Evolutionary conservation across 2,329 filamentous ascomycete species (phyloP).

Genomic region (Blastomyces emzantsi): DNA sequence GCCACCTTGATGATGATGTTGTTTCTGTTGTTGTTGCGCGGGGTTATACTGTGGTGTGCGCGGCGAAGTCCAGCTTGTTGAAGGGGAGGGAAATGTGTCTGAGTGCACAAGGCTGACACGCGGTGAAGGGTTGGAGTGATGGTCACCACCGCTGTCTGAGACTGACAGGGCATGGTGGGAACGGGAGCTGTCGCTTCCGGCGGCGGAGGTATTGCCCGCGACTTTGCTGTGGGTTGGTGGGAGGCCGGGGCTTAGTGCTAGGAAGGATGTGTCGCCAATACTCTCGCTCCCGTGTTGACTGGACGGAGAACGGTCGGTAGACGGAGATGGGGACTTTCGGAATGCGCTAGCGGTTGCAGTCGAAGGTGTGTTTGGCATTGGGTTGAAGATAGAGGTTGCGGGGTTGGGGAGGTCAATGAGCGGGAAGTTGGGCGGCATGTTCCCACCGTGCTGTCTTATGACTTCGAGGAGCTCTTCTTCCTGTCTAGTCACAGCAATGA

Average conservation of each 20-base stretch:
- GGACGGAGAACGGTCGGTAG: background rate
- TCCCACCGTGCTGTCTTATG: slow-evolving; percentile 41
- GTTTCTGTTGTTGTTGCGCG: slow-evolving; percentile 28
- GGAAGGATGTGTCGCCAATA: slow-evolving; percentile 5
- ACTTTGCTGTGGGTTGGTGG: background rate
- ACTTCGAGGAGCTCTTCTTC: slow-evolving; percentile 45
- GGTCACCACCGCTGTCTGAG: slow-evolving; percentile 24
- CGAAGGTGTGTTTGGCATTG: background rate
- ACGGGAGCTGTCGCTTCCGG: background rate
- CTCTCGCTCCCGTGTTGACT: background rate
- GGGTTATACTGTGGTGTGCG: slow-evolving; percentile 27
- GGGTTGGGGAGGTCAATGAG: slow-evolving; percentile 12
- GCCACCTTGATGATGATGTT: slow-evolving; percentile 28
- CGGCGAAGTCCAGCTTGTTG: slow-evolving; percentile 24
- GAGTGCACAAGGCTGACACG: slow-evolving; percentile 30
- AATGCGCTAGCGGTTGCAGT: background rate
- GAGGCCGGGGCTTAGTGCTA: background rate
- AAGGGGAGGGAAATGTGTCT: slow-evolving; percentile 33
- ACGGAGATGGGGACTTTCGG: slow-evolving; percentile 4
- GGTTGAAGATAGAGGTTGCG: background rate
- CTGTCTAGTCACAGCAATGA: slow-evolving; percentile 47
- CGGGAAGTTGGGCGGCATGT: slow-evolving; percentile 37
- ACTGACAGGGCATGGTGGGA: slow-evolving; percentile 2
- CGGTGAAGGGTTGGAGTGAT: slow-evolving; percentile 25
- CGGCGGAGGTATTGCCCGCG: background rate